Evolutionary conservation across 176 grass and related monocot genomes (phyloP).

Genomic region (Phoenix dactylifera): DNA sequence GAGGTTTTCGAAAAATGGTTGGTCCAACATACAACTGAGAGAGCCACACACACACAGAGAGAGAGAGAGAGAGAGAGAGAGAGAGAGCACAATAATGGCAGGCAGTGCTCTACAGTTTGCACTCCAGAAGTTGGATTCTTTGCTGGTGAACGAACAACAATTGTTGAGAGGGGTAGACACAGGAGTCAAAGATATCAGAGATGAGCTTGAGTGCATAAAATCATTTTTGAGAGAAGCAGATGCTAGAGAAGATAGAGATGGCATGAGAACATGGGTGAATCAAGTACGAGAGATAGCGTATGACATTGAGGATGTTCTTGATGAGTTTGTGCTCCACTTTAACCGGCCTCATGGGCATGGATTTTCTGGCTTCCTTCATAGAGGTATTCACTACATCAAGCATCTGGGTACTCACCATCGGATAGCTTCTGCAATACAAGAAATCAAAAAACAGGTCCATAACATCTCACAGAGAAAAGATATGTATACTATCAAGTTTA

Average conservation of each 20-base stretch:
- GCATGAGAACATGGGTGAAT: slow-evolving; percentile 11
- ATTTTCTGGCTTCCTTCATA: slow-evolving; percentile 1
- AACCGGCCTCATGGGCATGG: neutral
- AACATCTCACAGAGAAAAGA: neutral
- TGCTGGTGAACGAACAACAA: slow-evolving; percentile 6
- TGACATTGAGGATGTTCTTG: slow-evolving; percentile 33
- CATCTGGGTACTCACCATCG: neutral
- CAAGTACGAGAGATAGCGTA: slow-evolving; percentile 25
- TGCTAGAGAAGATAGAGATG: neutral
- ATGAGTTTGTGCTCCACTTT: slow-evolving; percentile 17
- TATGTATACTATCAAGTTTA: neutral
- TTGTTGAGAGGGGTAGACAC: slow-evolving; percentile 7
- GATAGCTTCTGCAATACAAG: neutral
- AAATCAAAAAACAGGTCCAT: neutral
- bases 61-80: neutral
- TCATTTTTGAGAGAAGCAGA: slow-evolving; percentile 3
- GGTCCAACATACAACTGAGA: too few relatives aligned
- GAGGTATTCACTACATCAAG: slow-evolving; percentile 1
- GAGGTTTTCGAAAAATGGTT: too few relatives aligned
- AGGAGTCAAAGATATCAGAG: slow-evolving; percentile 2
- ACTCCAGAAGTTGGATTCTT: slow-evolving; percentile 19
- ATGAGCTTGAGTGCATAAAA: slow-evolving; percentile 5
- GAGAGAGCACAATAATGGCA: slow-evolving; percentile 1
- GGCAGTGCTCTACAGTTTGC: neutral
- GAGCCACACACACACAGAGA: too few relatives aligned